Base-by-base conservation (phyloP, 805 yeast species). In the Starmerella apicola region DNA sequence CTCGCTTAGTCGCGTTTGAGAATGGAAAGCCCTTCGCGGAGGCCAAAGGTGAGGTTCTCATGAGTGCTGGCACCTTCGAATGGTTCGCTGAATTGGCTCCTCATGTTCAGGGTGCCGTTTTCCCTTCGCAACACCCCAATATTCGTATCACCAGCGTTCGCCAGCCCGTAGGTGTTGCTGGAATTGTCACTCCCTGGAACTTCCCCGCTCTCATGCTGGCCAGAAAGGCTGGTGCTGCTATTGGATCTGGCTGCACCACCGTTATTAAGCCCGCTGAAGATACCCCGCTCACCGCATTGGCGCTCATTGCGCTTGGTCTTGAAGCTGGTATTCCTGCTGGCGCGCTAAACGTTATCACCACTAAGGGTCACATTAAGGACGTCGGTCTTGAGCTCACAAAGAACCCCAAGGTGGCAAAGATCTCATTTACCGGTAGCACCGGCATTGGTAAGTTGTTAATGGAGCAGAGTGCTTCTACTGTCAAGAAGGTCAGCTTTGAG, bases 21-120 rank as follows among this genome's bases (percentile, higher is more conserved):
- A 81, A 81, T 55, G 93, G 93, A 26, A 81, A 81, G 58, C 71
- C 86, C 1, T 59, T 67, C 12, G 68, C 73, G 1, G 91, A 81
- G 55, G 77, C 88, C n/a, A 55, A 61, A 36, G 86, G 85, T 4
- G 91, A 81, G 56, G 67, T 80, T 22, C 42, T 50, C 36, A 75
- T 76, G 50, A 77, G 80, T 8, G 78, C 83, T 1, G 71, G 81
- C 5, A 85, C 80, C 59, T 80, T 82, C 57, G 85, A 83, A 55
- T 86, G 96, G 95, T 86, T 76, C 55, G 68, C 93, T 24, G 91
- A 80, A 57, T 53, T 53, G 36, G 88, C 88, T 6, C 81, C 84
- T 29, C 68, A 84, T 50, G 58, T 71, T 21, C 63, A 72, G 39
- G 91, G 88, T n/a, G 78, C 76, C 46, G 62, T 68, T 15, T 72